Conservation (phyloP, 352 stramenopile species). For the Pythium insidiosum region DNA sequence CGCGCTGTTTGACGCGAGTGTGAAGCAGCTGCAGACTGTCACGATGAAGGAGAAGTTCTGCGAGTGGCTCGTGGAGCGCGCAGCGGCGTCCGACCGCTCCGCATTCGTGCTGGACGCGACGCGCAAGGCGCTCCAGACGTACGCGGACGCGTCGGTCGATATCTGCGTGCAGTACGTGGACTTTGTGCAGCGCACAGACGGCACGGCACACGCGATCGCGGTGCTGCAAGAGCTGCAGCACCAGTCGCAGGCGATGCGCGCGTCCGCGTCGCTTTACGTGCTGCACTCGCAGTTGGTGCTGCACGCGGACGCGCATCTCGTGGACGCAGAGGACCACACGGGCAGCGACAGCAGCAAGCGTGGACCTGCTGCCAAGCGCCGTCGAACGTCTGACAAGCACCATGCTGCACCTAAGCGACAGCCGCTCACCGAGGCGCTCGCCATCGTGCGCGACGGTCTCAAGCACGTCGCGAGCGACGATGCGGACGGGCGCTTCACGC, state of each 20-base stretch:
- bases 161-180: conserved; percentile 57
- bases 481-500: conserved; percentile 29
- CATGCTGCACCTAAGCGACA: conserved; percentile 14
- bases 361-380: conserved; percentile 35
- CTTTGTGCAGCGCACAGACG: conserved; percentile 61
- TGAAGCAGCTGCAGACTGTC: conserved; percentile 28
- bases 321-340: too few relatives aligned
- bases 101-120: conserved; percentile 47
- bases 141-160: conserved; percentile 18
- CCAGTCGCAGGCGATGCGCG: too few relatives aligned
- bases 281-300: conserved; percentile 68
- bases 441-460: conserved; percentile 41
- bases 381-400: conserved; percentile 27
- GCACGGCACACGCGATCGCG: conserved; percentile 33
- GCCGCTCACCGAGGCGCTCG: conserved; percentile 26
- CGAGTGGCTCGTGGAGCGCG: conserved; percentile 50
- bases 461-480: conserved; percentile 31
- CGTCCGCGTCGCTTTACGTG: conserved; percentile 39
- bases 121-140: conserved; percentile 40
- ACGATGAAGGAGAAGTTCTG: conserved; percentile 58
- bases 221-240: conserved; percentile 33
- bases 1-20: conserved; percentile 50
- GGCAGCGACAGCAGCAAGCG: conserved; percentile 11
- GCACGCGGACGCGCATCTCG: conserved; percentile 19
- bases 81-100: conserved; percentile 31